Evolutionary conservation across 139 green algal species (phyloP), one percentile per base, ranked within the genome.

Genomic region (Volvox africanus): DNA sequence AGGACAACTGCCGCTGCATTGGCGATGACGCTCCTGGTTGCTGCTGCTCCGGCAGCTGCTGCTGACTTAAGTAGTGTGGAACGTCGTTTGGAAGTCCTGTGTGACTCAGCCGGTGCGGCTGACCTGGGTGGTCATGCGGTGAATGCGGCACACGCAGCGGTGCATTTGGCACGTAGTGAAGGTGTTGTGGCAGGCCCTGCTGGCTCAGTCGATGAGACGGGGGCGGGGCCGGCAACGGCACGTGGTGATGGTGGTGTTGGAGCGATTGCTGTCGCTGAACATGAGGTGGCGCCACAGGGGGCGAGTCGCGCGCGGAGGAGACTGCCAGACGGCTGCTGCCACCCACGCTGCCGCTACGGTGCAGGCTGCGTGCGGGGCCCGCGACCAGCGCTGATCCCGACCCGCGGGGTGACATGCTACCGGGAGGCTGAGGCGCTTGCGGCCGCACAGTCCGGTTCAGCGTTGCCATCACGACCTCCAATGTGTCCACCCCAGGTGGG

Each of bases 141-240:
- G 71, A 79, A 16, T 36, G 24, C 20, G 22, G 26, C 71, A 18
- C 20, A 21, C 26, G 26, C 71, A 5, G 13, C 1, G 76, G 76
- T 55, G 30, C 76, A 55, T 55, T 55, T 9, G 44, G 44, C 5
- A 11, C 17, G 33, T 82, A 61, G 1, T 1, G 20, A 22, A 32
- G 36, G 18, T 5, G 17, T 1, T 84, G 78, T 20, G 78, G 78
- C 78, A 62, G 37, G 16, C 78, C 78, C 78, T 84, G 78, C 37
- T 84, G 78, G 37, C 78, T 84, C 78, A 84, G 24, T 24, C 78
- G 30, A 67, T 84, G 78, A 0, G 78, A 14, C 36, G 36, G 78
- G 9, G 35, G 35, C 36, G 30, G 78, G 36, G 78, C 24, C 32
- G 78, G 9, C 78, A 68, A 32, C 78, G 78, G 76, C 2, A 32